Evolutionary conservation across 495 filamentous ascomycete genomes (phyloP).

Genomic region (Podospora didyma): DNA sequence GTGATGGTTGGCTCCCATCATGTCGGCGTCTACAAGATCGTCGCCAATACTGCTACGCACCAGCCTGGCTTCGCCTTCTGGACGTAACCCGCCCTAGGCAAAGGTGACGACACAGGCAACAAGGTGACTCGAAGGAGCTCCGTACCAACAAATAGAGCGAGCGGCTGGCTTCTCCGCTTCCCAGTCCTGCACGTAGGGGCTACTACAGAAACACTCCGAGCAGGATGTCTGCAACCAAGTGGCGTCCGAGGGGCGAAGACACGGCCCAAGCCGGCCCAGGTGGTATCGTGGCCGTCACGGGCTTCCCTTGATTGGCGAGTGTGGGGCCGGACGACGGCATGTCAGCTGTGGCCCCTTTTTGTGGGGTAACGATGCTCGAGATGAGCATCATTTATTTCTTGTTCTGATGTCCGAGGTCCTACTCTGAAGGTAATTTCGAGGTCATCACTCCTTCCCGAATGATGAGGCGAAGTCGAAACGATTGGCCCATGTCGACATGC

Average conservation of each 20-base stretch:
- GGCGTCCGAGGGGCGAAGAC: slow-evolving; percentile 19
- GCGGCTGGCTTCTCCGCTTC: not conserved
- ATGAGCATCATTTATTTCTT: slow-evolving; percentile 18
- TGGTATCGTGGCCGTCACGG: slow-evolving; percentile 27
- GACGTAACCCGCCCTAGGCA: not conserved
- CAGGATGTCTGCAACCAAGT: slow-evolving; percentile 9
- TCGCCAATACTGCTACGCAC: not conserved
- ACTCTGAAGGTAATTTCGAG: slow-evolving; percentile 14
- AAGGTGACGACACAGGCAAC: not conserved
- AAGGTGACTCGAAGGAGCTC: not conserved
- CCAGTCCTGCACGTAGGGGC: not conserved
- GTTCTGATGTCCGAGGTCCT: slow-evolving; percentile 12
- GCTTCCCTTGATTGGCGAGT: slow-evolving; percentile 20
- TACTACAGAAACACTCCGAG: not conserved
- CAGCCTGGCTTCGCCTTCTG: not conserved
- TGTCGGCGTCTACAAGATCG: not conserved
- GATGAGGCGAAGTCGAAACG: not conserved
- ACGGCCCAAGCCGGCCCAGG: slow-evolving; percentile 27
- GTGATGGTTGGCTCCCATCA: not conserved
- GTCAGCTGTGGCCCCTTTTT: slow-evolving; percentile 3
- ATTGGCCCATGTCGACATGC: not conserved
- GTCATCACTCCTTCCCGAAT: not conserved
- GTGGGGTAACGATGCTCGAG: slow-evolving; percentile 20
- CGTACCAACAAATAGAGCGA: not conserved
- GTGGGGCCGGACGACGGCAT: slow-evolving; percentile 10